A percentile compares a stretch with the other conserved stretches of the same genome.
Conservation (phyloP, 2,329 filamentous ascomycete genomes). For the Aureobasidium sp. region DNA sequence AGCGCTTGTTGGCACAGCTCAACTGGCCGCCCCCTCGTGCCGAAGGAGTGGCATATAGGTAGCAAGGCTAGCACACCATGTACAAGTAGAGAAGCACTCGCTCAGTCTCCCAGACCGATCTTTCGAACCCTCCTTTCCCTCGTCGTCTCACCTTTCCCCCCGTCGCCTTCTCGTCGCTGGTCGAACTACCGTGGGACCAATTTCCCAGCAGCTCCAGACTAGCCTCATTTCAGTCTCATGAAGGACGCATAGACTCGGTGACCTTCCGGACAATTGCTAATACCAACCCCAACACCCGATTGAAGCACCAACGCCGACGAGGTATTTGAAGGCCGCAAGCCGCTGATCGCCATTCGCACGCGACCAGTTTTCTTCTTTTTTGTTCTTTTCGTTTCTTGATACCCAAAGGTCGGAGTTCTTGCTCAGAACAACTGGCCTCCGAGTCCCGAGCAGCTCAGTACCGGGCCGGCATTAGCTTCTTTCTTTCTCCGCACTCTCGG, state of each 20-base stretch:
- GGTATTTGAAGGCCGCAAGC: not conserved
- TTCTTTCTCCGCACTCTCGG: constrained; percentile 17
- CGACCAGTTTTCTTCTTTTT: not conserved
- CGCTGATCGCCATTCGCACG: constrained; percentile 7
- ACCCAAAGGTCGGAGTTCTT: constrained; percentile 7
- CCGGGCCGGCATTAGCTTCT: constrained; percentile 15
- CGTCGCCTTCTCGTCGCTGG: constrained; percentile 10
- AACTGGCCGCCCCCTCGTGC: constrained; percentile 12
- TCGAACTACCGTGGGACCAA: constrained; percentile 10
- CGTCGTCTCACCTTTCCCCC: constrained; percentile 1
- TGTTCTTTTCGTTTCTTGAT: constrained; percentile 5
- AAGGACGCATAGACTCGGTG: constrained; percentile 15
- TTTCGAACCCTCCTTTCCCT: constrained; percentile 16
- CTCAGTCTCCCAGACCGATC: not conserved
- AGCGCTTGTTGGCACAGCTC: constrained; percentile 14
- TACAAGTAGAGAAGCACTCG: constrained; percentile 9
- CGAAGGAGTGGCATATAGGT: constrained; percentile 5
- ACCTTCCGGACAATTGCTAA: constrained; percentile 11
- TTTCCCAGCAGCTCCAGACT: constrained; percentile 11
- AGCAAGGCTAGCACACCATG: not conserved
- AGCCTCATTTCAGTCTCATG: constrained; percentile 16
- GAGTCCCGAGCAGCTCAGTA: constrained; percentile 11
- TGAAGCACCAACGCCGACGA: constrained; percentile 5
- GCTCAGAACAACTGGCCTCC: constrained; percentile 12
- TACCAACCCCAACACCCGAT: constrained; percentile 9